Evolutionary conservation across 331 rosid species (phyloP), one percentile per base, ranked within the genome.

Genomic region (Quercus phellos): DNA sequence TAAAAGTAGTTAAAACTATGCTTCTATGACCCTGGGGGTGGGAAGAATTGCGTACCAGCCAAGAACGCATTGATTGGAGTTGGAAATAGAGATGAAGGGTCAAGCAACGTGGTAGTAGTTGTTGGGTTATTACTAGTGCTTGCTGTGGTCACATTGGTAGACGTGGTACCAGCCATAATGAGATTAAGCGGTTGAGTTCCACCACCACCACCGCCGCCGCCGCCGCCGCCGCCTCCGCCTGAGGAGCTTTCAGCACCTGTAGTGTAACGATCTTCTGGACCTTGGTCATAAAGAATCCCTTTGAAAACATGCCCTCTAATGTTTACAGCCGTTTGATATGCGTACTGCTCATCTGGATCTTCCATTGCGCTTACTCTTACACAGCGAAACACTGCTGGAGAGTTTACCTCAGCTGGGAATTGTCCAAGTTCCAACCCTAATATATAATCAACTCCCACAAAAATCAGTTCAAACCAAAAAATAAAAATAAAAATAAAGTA

Each of bases 1-100:
- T 22, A 18, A n/a, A 30, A 32, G 38, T 46, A 51, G 38, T 26
- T 27, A 21, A 74, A 74, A 46, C 34, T 5, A 16, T 26, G 73
- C 67, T 32, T 50, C 71, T 84, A 91, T 79, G 96, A 85, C 87
- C 94, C 85, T 18, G 98, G 90, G 72, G 92, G 85, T 72, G 91
- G 97, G 90, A 89, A 95, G 88, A 87, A 87, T 81, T 91, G 98
- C 93, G 96, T 91, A 91, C 98, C 98, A 61, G 98, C 87, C 89
- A 88, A 82, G 88, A 88, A 95, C 51, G 98, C 89, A 63, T 90
- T 91, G 38, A 95, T 72, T 4, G 94, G 88, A 80, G 97, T 74
- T 1, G 98, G 92, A 83, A 90, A 95, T 7, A 94, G 77, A 38
- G 46, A 35, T 0, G 94, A 84, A 74, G 98, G 89, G n/a, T 94